Evolutionary conservation across 495 filamentous ascomycete genomes (phyloP).

Genomic region (Penicillium goetzii): DNA sequence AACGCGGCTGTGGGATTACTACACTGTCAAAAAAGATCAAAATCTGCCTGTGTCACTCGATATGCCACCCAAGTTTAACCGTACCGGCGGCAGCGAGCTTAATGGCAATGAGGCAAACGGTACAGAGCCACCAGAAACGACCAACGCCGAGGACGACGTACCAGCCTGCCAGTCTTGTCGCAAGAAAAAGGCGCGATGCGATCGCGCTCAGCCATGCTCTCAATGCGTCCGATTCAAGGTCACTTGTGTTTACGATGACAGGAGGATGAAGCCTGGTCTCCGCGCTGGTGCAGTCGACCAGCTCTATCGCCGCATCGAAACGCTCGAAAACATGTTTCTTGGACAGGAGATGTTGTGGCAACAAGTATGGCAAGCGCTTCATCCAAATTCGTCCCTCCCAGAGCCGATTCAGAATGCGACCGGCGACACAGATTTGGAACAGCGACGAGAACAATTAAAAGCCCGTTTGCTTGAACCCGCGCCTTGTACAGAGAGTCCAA

Average conservation of each 20-base stretch:
- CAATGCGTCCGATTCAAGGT: slow-evolving; percentile 39
- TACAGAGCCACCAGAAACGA: slow-evolving; percentile 7
- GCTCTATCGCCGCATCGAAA: slow-evolving; percentile 41
- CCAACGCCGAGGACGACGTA: slow-evolving; percentile 25
- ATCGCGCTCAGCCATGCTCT: slow-evolving; percentile 42
- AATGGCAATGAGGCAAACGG: neutral
- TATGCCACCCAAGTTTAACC: slow-evolving; percentile 1
- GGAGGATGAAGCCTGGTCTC: slow-evolving; percentile 40
- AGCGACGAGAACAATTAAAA: slow-evolving; percentile 19
- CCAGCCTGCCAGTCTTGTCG: slow-evolving; percentile 46
- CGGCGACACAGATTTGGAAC: slow-evolving; percentile 4
- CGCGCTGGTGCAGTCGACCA: slow-evolving; percentile 47
- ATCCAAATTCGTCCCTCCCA: slow-evolving; percentile 14
- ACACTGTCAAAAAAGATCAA: neutral
- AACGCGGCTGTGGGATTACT: neutral
- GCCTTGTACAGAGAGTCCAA: neutral
- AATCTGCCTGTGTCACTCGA: neutral
- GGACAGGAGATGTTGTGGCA: slow-evolving; percentile 36
- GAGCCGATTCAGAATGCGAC: neutral
- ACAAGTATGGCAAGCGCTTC: slow-evolving; percentile 23
- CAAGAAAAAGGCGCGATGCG: slow-evolving; percentile 48
- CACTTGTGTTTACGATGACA: slow-evolving; percentile 43
- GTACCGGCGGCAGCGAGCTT: neutral
- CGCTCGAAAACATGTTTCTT: slow-evolving; percentile 39
- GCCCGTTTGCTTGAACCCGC: neutral